These are phyloP conservation scores for Fusarium beomiforme DNA, from an alignment of 2,329 filamentous ascomycete genomes.

Conservation along the genomic window DNA sequence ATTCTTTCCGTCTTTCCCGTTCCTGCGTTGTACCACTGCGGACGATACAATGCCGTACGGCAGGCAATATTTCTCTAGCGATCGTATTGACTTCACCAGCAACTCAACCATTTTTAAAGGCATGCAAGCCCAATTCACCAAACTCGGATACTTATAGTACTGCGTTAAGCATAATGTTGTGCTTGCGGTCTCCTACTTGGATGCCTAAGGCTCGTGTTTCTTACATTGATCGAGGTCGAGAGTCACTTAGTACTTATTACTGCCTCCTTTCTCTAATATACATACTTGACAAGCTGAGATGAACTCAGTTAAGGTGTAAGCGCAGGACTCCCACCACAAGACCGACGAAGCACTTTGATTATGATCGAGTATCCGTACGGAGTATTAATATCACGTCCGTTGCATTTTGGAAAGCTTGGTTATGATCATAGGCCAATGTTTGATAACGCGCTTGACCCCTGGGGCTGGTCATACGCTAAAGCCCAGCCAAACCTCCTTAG, in stretches of 20 bases:
- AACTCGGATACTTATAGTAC: conserved; percentile 9
- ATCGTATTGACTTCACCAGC: neutral
- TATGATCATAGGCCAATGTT: neutral
- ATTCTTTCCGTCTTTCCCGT: conserved; percentile 24
- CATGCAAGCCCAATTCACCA: conserved; percentile 18
- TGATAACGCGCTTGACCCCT: conserved; percentile 17
- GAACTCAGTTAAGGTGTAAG: too few species aligned
- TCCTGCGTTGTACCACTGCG: conserved; percentile 19
- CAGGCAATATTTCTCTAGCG: neutral
- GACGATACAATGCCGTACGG: neutral
- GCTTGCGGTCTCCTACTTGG: neutral
- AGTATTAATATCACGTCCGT: too few species aligned
- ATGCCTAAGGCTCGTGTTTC: neutral
- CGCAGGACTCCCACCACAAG: too few species aligned
- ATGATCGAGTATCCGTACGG: too few species aligned
- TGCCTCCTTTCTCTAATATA: neutral
- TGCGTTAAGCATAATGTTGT: conserved; percentile 6
- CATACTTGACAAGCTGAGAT: neutral
- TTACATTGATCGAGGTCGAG: neutral
- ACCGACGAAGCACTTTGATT: too few species aligned
- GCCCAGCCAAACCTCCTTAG: neutral
- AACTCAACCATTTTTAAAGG: conserved; percentile 8
- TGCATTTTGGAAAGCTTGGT: neutral
- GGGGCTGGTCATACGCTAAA: conserved; percentile 10
- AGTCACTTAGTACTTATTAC: neutral